Evolutionary conservation across 1,284 basidiomycete species (phyloP), one percentile per base, ranked within the genome.

Genomic region (Ustilago trichophora): DNA sequence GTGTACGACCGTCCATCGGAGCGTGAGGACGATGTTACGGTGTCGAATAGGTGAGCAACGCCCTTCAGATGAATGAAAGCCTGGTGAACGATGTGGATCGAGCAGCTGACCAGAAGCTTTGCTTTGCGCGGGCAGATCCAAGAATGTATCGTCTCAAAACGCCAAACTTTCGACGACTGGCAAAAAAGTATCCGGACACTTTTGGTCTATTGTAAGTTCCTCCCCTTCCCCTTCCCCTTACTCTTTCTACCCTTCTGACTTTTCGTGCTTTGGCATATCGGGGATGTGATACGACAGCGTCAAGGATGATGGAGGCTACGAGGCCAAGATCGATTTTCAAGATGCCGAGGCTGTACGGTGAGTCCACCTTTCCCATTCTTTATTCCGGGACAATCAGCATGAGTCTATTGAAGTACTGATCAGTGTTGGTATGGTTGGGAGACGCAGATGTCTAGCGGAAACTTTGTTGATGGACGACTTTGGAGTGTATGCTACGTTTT

Each of bases 321-420:
- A 68, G 26, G 66, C 59, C 29, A 64, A 64, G 36, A 13, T 69
- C 15, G 66, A 69, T 21, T 69, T 69, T 33, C 66, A 63, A 16
- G 48, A 64, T 43, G 44, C 66, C 2, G 19, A 32, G 6, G 59
- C 66, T 3, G 59, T 69, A 5, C 43, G 58, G 48, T 59, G 35
- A 18, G 52, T 47, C n/a, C n/a, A n/a, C n/a, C n/a, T n/a, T n/a
- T n/a, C n/a, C n/a, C n/a, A n/a, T n/a, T n/a, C n/a, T n/a, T n/a
- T n/a, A n/a, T n/a, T n/a, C n/a, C n/a, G n/a, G n/a, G n/a, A n/a
- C n/a, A n/a, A n/a, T n/a, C n/a, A n/a, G n/a, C n/a, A n/a, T n/a
- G n/a, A n/a, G n/a, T n/a, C n/a, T n/a, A n/a, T n/a, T n/a, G n/a
- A n/a, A n/a, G n/a, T n/a, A n/a, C n/a, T n/a, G n/a, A n/a, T n/a